Percentiles rank a stretch among this genome's conserved stretches.
These are phyloP conservation scores for Collybiopsis luxurians DNA, from an alignment of 768 basidiomycete species.

Conservation along the genomic window DNA sequence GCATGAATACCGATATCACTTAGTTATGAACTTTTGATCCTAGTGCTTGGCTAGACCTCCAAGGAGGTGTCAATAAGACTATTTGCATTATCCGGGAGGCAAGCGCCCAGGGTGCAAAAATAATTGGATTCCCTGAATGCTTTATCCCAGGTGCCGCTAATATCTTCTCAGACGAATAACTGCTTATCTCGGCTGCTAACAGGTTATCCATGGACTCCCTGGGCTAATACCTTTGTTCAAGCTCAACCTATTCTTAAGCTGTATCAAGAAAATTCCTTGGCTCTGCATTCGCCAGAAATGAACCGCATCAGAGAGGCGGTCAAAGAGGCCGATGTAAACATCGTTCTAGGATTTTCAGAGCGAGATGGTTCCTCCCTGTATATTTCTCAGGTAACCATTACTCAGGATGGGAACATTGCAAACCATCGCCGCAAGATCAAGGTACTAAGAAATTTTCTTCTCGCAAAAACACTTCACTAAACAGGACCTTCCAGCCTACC, in stretches of 20 bases:
- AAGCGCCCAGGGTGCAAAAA: constrained; percentile 23
- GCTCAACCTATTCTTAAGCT: constrained; percentile 22
- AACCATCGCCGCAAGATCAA: constrained; percentile 30
- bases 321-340: constrained; percentile 22
- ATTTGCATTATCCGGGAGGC: constrained; percentile 25
- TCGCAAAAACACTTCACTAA: too few species aligned
- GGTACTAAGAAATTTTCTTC: constrained; percentile 13
- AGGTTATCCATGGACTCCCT: constrained; percentile 31
- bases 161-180: not conserved
- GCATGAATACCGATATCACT: not conserved
- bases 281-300: constrained; percentile 30
- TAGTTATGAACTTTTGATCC: not conserved
- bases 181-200: not conserved
- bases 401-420: constrained; percentile 23
- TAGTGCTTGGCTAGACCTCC: constrained; percentile 24
- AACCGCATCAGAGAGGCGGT: constrained; percentile 26
- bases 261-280: constrained; percentile 26
- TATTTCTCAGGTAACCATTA: constrained; percentile 26
- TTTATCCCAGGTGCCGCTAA: constrained; percentile 22
- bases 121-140: constrained; percentile 28
- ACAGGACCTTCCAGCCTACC: constrained; percentile 21
- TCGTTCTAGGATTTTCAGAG: constrained; percentile 27
- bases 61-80: constrained; percentile 28
- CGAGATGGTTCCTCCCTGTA: constrained; percentile 22
- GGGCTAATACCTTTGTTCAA: constrained; percentile 26